Evolutionary conservation across 2,329 filamentous ascomycete genomes (phyloP).

Genomic region (Hypoxylon sp.): DNA sequence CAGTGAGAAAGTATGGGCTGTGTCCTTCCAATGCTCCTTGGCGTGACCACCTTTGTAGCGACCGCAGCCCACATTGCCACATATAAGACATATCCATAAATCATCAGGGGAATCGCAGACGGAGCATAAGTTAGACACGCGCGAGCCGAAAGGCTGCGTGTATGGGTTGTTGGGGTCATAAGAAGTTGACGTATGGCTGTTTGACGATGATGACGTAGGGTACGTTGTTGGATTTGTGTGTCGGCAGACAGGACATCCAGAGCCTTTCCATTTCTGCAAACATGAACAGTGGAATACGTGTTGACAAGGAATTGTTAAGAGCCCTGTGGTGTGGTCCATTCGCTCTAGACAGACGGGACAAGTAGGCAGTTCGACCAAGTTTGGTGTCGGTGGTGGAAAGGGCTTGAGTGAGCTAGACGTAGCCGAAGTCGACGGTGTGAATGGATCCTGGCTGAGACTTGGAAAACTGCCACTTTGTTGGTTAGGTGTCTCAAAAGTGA

Average conservation of each 20-base stretch:
- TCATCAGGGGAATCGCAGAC: conserved; percentile 86
- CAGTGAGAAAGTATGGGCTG: conserved; percentile 90
- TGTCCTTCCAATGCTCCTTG: conserved; percentile 92
- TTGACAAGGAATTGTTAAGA: conserved; percentile 96
- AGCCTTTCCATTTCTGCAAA: conserved; percentile 94
- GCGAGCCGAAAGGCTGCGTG: conserved; percentile 70
- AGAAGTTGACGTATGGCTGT: conserved; percentile 44
- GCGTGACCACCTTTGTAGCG: conserved; percentile 95
- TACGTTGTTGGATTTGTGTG: conserved; percentile 75
- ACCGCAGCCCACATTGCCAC: conserved; percentile 92
- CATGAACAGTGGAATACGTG: conserved; percentile 98
- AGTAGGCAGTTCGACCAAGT: conserved; percentile 90
- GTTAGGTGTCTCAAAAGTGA: conserved; percentile 81
- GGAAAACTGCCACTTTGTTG: conserved; percentile 67
- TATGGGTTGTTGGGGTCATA: conserved; percentile 66
- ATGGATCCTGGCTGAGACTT: conserved; percentile 73
- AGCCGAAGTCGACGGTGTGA: conserved; percentile 65
- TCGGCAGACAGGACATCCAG: conserved; percentile 93
- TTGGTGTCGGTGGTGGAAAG: conserved; percentile 79
- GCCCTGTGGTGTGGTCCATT: conserved; percentile 97
- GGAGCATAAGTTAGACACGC: conserved; percentile 79
- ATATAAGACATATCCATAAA: conserved; percentile 96
- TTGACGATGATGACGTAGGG: conserved; percentile 54
- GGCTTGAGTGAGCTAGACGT: conserved; percentile 66
- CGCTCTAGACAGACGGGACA: conserved; percentile 96